A percentile compares a stretch with the other conserved stretches of the same genome.
Conservation (phyloP, 352 stramenopile genomes). For the Pythium scleroteichum region DNA sequence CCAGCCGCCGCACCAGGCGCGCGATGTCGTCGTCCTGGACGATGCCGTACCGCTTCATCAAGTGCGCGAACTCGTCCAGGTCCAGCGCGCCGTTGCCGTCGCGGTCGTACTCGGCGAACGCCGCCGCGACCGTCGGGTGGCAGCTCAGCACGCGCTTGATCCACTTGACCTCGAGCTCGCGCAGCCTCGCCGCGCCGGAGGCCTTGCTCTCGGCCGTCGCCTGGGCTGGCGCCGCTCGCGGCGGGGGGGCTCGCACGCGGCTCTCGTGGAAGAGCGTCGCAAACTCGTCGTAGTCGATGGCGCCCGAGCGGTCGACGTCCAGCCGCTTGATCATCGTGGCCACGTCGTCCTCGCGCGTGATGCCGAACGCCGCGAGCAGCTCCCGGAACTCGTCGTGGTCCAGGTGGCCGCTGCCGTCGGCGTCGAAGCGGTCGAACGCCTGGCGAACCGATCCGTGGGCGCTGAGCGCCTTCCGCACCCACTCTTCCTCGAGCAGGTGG, state of each 20-base stretch:
- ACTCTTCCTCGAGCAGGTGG: constrained; percentile 43
- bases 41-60: constrained; percentile 79
- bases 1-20: constrained; percentile 43
- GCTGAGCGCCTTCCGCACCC: constrained; percentile 45
- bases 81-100: constrained; percentile 54
- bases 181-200: constrained; percentile 31
- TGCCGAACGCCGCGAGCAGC: constrained; percentile 51
- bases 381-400: constrained; percentile 48
- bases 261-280: constrained; percentile 54
- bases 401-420: constrained; percentile 42
- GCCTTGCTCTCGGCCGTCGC: constrained; percentile 2
- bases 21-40: constrained; percentile 53
- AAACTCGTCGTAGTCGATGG: constrained; percentile 71
- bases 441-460: constrained; percentile 32
- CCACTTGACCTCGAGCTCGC: constrained; percentile 63
- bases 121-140: constrained; percentile 55
- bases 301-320: constrained; percentile 44
- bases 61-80: constrained; percentile 57
- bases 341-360: constrained; percentile 46
- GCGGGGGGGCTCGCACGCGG: constrained; percentile 2
- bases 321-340: constrained; percentile 43
- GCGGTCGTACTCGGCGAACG: constrained; percentile 66
- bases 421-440: constrained; percentile 50
- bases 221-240: background rate
- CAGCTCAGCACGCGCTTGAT: constrained; percentile 60